These are phyloP conservation scores for Neonothopanus nambi DNA, from an alignment of 1,284 basidiomycete species.

Conservation along the genomic window DNA sequence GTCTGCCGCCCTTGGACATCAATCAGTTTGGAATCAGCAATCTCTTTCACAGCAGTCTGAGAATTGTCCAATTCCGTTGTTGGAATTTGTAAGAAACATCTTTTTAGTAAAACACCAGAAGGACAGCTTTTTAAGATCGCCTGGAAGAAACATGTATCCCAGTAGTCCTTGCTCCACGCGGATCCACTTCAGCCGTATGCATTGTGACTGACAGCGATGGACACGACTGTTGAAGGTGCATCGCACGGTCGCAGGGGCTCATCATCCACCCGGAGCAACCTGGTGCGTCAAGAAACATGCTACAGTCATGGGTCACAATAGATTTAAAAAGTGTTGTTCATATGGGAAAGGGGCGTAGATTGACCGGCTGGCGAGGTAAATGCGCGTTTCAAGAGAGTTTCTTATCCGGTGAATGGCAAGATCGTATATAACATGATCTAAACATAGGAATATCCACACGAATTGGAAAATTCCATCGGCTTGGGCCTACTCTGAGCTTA, in stretches of 20 bases:
- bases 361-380: too few species aligned
- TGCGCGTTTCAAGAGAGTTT: too few species aligned
- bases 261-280: slow-evolving; percentile 4
- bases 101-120: too few species aligned
- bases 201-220: slow-evolving; percentile 1
- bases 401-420: not conserved
- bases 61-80: too few species aligned
- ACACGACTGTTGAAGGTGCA: not conserved
- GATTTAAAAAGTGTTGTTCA: slow-evolving; percentile 5
- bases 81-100: too few species aligned
- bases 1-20: too few species aligned
- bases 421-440: not conserved
- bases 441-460: slow-evolving; percentile 1
- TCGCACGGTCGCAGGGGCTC: slow-evolving; percentile 9
- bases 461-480: not conserved
- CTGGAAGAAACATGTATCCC: too few species aligned
- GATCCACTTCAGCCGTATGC: not conserved
- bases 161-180: not conserved
- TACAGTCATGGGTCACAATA: slow-evolving; percentile 8
- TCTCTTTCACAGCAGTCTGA: too few species aligned
- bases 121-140: too few species aligned
- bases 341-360: slow-evolving; percentile 6
- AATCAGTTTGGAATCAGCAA: too few species aligned
- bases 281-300: not conserved
- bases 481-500: slow-evolving; percentile 27